phyloP scores from a whole-genome alignment of 495 filamentous ascomycete species.

The Lophiotrema nucula region DNA sequence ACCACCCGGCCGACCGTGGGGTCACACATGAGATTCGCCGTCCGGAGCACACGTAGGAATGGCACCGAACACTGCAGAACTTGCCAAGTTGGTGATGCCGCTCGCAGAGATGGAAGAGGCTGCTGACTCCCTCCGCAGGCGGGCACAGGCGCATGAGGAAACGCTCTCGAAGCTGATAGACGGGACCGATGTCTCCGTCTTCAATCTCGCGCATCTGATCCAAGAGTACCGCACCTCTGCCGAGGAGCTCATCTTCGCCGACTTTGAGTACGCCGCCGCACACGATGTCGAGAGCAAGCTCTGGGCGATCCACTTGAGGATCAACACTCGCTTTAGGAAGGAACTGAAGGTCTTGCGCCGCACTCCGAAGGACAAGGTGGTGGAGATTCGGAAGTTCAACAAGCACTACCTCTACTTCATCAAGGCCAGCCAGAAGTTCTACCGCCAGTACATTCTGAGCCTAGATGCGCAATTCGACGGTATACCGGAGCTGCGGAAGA shows the following conservation, averaged over 20 bases:
- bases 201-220: too few species aligned
- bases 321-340: slow-evolving; percentile 75
- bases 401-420: slow-evolving; percentile 80
- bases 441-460: slow-evolving; percentile 77
- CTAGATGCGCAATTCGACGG: slow-evolving; percentile 69
- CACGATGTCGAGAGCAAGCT: slow-evolving; percentile 65
- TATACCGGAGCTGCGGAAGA: slow-evolving; percentile 60
- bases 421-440: slow-evolving; percentile 82
- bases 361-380: slow-evolving; percentile 61
- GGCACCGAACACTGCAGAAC: slow-evolving; percentile 42
- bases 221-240: slow-evolving; percentile 69
- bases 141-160: slow-evolving; percentile 21
- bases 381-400: slow-evolving; percentile 74
- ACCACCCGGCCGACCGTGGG: slow-evolving; percentile 56
- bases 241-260: slow-evolving; percentile 67
- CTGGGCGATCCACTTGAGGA: slow-evolving; percentile 74
- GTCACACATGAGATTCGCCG: slow-evolving; percentile 41
- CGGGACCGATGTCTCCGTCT: too few species aligned
- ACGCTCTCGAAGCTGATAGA: slow-evolving; percentile 26
- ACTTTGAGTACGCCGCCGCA: slow-evolving; percentile 66
- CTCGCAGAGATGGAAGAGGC: too few species aligned
- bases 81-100: slow-evolving; percentile 25
- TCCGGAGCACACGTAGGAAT: slow-evolving; percentile 41
- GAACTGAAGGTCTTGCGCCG: slow-evolving; percentile 48
- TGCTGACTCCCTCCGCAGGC: too few species aligned